Conservation (phyloP, 2,329 filamentous ascomycete species). For the Chrysoporthe puriensis region DNA sequence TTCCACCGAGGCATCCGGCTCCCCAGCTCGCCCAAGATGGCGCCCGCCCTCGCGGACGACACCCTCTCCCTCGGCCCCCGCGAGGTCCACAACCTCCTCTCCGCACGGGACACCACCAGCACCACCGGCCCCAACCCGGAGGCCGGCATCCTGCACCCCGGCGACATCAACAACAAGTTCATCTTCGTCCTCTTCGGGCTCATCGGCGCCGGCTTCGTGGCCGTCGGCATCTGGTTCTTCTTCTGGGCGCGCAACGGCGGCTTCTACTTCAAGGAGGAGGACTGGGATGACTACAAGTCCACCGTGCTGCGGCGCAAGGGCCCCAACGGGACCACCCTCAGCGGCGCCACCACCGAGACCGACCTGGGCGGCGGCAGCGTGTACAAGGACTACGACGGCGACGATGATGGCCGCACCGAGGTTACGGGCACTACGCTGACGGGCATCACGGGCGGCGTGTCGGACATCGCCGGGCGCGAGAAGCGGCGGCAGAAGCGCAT, state of each 20-base stretch:
- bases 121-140: constrained; percentile 43
- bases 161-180: constrained; percentile 66
- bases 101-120: constrained; percentile 42
- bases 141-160: constrained; percentile 55
- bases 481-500: constrained; percentile 55
- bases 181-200: constrained; percentile 87
- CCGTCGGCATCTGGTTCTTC: constrained; percentile 92
- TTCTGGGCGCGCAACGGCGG: constrained; percentile 97
- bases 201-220: constrained; percentile 75
- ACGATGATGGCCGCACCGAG: constrained; percentile 48
- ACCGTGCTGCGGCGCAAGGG: constrained; percentile 88
- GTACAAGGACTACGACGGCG: constrained; percentile 61
- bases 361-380: constrained; percentile 86
- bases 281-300: constrained; percentile 99
- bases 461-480: constrained; percentile 59
- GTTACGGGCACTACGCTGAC: constrained; percentile 43
- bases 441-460: constrained; percentile 61
- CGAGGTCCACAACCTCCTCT: constrained; percentile 47
- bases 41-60: constrained; percentile 40
- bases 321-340: constrained; percentile 84
- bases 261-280: constrained; percentile 80
- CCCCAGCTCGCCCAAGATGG: constrained; percentile 38
- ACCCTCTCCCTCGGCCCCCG: constrained; percentile 46
- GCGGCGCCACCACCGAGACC: constrained; percentile 80
- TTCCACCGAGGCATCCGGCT: constrained; percentile 23